Base-by-base conservation (phyloP, 306 rosid genomes). In the Abrus pulchellus region DNA sequence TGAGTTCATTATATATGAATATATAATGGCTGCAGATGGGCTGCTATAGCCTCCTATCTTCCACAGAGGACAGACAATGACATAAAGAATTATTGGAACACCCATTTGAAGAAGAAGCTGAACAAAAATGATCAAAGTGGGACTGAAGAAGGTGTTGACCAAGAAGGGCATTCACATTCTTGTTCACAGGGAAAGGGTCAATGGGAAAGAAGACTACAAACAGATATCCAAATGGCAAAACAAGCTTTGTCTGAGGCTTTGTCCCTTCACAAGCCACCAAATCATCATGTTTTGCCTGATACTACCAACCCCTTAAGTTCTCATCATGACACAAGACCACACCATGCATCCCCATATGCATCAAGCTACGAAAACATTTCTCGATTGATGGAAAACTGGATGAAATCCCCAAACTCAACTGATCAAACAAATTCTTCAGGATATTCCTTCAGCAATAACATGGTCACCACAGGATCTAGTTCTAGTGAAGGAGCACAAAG, bases 141-240 rank as follows among this genome's bases (percentile, higher is more conserved):
- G 11, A 43, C 1, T 7, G 80, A 75, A 3, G 86, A 78, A 9
- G 88, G 70, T 52, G 49, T 36, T 64, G 69, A 80, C 29, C 76
- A 63, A 40, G 80, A 74, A 5, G 84, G 73, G 3, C 67, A 45
- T 5, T 78, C 88, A 12, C 55, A 83, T 40, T 68, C 77, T 20
- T 30, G 30, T 6, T 61, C 68, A 6, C 78, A 70, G 0, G 50
- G 75, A 72, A 94, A 90, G 68, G 99, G 99, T 30, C 97, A 94
- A 76, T 94, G 99, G 99, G 99, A 93, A 85, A 91, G 97, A 85
- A 91, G 89, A 84, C 89, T 94, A 56, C 99, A 94, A 72, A 94
- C 97, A 27, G 97, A 94, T 75, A 94, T 94, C 55, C 85, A 94
- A 67, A 86, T 78, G 88, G 99, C 99, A 70, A 94, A 91, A 34